Conservation (phyloP, 2,329 filamentous ascomycete genomes). For the Fusarium sp. region DNA sequence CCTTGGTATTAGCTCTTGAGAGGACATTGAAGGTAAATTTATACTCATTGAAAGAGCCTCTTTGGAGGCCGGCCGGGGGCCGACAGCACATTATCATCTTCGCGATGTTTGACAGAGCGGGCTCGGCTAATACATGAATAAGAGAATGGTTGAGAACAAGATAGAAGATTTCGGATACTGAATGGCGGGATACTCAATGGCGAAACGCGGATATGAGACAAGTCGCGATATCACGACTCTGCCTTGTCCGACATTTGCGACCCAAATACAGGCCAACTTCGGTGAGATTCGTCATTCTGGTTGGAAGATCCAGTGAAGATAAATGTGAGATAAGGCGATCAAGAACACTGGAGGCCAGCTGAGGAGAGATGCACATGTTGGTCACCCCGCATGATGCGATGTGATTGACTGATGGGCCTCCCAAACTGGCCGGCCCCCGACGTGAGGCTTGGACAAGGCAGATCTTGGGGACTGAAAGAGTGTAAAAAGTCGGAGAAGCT, state of each 20-base stretch:
- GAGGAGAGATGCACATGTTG: neutral
- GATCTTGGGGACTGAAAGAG: neutral
- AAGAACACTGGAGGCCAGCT: constrained; percentile 1
- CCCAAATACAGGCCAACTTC: neutral
- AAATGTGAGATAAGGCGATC: neutral
- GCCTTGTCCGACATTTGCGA: constrained; percentile 26
- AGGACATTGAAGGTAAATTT: neutral
- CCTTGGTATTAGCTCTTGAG: neutral
- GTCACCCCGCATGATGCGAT: constrained; percentile 31
- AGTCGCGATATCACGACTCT: neutral
- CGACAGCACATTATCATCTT: neutral
- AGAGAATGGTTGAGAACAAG: neutral
- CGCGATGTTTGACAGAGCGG: neutral
- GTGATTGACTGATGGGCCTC: constrained; percentile 36
- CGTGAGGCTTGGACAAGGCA: constrained; percentile 25
- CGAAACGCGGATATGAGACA: neutral
- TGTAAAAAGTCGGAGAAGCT: neutral
- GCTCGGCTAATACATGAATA: too few relatives aligned
- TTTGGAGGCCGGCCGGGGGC: constrained; percentile 16
- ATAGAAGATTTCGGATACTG: neutral
- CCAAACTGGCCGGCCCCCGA: constrained; percentile 19
- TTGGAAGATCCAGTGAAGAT: neutral
- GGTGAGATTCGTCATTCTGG: neutral
- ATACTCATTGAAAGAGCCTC: neutral
- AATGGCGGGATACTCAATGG: neutral